Conservation (phyloP, 2,329 filamentous ascomycete genomes). For the Tolypocladium ophioglossoides region DNA sequence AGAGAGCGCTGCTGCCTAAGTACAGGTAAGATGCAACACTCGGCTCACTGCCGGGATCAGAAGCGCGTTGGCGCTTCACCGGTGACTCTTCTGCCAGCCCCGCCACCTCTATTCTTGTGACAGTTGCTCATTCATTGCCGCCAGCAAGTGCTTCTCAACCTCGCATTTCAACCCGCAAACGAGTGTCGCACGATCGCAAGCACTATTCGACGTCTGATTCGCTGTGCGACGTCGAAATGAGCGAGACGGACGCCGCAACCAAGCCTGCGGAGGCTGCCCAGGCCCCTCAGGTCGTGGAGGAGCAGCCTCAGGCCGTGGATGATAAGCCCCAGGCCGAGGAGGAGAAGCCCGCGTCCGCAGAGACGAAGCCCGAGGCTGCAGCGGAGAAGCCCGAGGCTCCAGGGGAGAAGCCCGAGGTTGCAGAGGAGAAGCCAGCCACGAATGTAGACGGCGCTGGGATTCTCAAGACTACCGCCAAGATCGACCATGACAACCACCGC, state of each 20-base stretch:
- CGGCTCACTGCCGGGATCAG: background rate
- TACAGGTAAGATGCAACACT: background rate
- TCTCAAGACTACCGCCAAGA: constrained; percentile 33
- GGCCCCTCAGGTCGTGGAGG: constrained; percentile 10
- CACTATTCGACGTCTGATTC: background rate
- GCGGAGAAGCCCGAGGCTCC: constrained; percentile 9
- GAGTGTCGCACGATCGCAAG: background rate
- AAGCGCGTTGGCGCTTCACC: background rate
- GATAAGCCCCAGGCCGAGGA: constrained; percentile 2
- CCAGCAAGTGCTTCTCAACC: background rate
- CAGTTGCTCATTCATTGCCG: background rate
- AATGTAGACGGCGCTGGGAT: constrained; percentile 18
- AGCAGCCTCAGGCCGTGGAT: background rate
- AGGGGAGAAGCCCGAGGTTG: constrained; percentile 3
- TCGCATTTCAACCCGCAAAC: background rate
- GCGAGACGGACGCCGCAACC: constrained; percentile 11
- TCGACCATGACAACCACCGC: constrained; percentile 25
- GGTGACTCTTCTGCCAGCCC: background rate
- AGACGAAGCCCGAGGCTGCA: constrained; percentile 8
- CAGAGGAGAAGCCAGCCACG: constrained; percentile 1
- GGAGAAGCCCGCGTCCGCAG: constrained; percentile 8
- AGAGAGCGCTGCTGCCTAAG: background rate
- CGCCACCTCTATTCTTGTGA: background rate
- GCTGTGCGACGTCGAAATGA: constrained; percentile 4
- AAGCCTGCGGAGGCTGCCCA: constrained; percentile 14